These are phyloP conservation scores for Trichocladium uniseriatum DNA, from an alignment of 495 filamentous ascomycete species.

Conservation along the genomic window DNA sequence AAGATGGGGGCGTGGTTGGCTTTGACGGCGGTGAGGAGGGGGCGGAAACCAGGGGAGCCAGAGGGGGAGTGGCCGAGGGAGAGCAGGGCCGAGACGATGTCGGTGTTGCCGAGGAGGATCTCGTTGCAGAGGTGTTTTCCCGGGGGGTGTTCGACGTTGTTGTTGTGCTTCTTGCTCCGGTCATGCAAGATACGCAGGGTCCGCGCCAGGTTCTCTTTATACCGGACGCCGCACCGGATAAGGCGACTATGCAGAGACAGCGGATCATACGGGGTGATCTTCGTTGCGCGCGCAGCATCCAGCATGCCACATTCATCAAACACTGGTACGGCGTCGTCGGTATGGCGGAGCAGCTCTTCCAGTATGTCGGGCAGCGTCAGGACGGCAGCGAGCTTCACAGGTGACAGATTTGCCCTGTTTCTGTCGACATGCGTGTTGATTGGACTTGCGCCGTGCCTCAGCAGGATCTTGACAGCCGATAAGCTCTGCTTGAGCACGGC, in stretches of 20 bases:
- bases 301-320: slow-evolving; percentile 7
- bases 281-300: not conserved
- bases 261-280: not conserved
- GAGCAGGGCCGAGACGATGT: slow-evolving; percentile 7
- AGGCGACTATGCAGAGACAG: slow-evolving; percentile 8
- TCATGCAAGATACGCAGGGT: not conserved
- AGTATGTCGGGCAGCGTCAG: slow-evolving; percentile 11
- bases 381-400: slow-evolving; percentile 8
- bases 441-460: slow-evolving; percentile 8
- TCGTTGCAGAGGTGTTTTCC: slow-evolving; percentile 9
- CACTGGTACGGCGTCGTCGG: not conserved
- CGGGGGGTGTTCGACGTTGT: not conserved
- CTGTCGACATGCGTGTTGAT: not conserved
- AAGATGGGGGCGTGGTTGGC: slow-evolving; percentile 5
- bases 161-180: not conserved
- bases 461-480: slow-evolving; percentile 5
- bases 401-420: not conserved
- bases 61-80: slow-evolving; percentile 1
- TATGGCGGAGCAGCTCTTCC: slow-evolving; percentile 5
- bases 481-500: slow-evolving; percentile 9
- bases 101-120: slow-evolving; percentile 7
- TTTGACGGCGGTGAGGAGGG: not conserved
- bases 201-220: not conserved
- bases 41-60: not conserved
- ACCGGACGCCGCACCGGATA: slow-evolving; percentile 3